Base-by-base conservation (phyloP, 2,329 filamentous ascomycete genomes). In the Pseudocercospora pini-densiflorae region DNA sequence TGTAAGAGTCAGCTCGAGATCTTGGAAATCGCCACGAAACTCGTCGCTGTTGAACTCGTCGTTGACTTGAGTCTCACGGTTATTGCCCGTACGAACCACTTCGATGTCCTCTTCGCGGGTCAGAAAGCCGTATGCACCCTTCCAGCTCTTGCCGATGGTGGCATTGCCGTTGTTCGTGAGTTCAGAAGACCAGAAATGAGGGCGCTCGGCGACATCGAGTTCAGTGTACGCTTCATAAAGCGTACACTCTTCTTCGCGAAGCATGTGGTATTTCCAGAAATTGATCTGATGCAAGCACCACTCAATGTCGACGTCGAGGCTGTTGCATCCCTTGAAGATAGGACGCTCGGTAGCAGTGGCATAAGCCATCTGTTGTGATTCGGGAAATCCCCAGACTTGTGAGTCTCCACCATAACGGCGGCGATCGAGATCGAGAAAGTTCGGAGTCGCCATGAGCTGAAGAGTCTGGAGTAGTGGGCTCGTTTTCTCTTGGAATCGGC, bases 241-340 rank as follows among this genome's bases (percentile, higher is more conserved):
- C 0, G 80, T 77, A 23, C 73, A 71, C n/a, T 81, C 78, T 3
- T 76, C 76, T 8, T 74, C 55, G 7, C 71, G 71, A 47, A 79
- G 79, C 72, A 86, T 79, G 67, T 87, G 83, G 58, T 81, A 80
- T 54, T 81, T 81, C 77, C 86, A 87, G 78, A 86, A 87, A 67
- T 85, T 85, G 51, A 84, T 72, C 45, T 81, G 76, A 67, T 86
- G 81, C 5, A 85, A 72, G 2, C 82, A 60, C 80, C 81, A 85
- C 1, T 78, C 73, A 61, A 83, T 75, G 67, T 86, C 82, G 59
- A 86, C 70, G 1, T 78, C 67, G 3, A 73, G 62, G 33, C 77
- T 76, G 24, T 76, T 73, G 33, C 67, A 66, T 16, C 81, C 82
- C 9, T 61, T 49, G 68, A 83, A 86, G 5, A 86, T 74, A 0